A percentile compares a stretch with the other conserved stretches of the same genome.
Evolutionary conservation across 176 grass and related monocot species (phyloP).

Genomic region (Zea luxurians): DNA sequence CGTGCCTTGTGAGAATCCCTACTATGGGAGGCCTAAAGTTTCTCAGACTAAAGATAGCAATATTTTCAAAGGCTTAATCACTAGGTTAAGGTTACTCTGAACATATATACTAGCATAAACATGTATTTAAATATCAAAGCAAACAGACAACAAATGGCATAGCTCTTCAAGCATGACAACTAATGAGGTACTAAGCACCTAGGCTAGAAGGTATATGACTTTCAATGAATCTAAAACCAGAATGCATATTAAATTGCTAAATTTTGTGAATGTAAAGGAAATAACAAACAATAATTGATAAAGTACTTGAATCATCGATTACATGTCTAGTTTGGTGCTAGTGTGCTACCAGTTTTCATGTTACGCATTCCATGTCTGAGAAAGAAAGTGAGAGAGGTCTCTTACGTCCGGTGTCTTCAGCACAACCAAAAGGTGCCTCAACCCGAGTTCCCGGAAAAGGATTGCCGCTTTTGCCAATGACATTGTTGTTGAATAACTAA

Average conservation of each 20-base stretch:
- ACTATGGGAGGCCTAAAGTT: slow-evolving; percentile 63
- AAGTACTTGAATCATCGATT: neutral
- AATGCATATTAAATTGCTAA: slow-evolving; percentile 5
- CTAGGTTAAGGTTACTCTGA: neutral
- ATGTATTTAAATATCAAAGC: neutral
- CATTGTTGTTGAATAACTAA: no score
- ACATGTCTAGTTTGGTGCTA: neutral
- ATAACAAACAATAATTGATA: slow-evolving; percentile 1
- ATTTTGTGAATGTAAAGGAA: neutral
- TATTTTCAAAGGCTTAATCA: neutral
- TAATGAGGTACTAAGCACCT: slow-evolving; percentile 13
- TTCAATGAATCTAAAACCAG: no score
- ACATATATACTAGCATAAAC: no score
- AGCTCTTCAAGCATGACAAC: neutral
- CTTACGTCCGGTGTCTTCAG: slow-evolving; percentile 78
- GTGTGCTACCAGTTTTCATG: neutral
- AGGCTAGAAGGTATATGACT: no score
- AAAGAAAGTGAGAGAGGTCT: slow-evolving; percentile 12
- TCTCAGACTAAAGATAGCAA: slow-evolving; percentile 2
- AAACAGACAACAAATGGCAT: no score
- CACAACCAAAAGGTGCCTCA: slow-evolving; percentile 76
- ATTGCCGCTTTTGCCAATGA: slow-evolving; percentile 83
- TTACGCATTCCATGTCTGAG: neutral
- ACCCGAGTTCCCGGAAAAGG: slow-evolving; percentile 70
- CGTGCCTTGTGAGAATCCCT: slow-evolving; percentile 85